A percentile compares a stretch with the other conserved stretches of the same genome.
phyloP scores from a whole-genome alignment of 2,329 filamentous ascomycete genomes.

The Cladosporium sp. region DNA sequence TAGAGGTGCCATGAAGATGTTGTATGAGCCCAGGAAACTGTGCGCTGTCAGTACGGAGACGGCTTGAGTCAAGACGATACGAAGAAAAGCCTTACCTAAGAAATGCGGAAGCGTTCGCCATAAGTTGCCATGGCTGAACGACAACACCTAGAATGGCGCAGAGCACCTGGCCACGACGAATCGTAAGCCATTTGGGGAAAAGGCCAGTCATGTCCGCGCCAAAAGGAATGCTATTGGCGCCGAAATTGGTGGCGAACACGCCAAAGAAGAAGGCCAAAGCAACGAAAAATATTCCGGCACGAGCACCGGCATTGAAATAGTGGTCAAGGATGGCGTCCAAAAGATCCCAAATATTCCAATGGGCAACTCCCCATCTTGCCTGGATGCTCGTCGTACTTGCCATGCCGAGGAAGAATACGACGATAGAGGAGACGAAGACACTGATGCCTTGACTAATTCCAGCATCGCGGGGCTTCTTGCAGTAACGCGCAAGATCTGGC shows the following conservation, averaged over 20 bases:
- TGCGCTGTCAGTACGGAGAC: slow-evolving; percentile 15
- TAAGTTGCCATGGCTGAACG: slow-evolving; percentile 80
- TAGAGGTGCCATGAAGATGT: slow-evolving; percentile 39
- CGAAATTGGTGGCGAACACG: slow-evolving; percentile 43
- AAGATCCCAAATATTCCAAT: slow-evolving; percentile 32
- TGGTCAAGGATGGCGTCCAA: slow-evolving; percentile 29
- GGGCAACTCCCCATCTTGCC: slow-evolving; percentile 33
- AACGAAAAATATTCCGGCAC: slow-evolving; percentile 45
- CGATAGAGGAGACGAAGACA: slow-evolving; percentile 36
- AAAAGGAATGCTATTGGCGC: slow-evolving; percentile 48
- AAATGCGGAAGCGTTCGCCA: slow-evolving; percentile 36
- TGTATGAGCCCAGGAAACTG: slow-evolving; percentile 39
- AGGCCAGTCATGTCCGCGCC: slow-evolving; percentile 50
- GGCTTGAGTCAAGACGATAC: not conserved
- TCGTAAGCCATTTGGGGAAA: slow-evolving; percentile 53
- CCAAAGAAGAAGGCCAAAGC: slow-evolving; percentile 41
- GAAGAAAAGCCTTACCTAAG: not conserved
- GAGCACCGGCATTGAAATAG: slow-evolving; percentile 36
- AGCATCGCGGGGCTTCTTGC: slow-evolving; percentile 32
- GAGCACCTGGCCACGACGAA: slow-evolving; percentile 80
- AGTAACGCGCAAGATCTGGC: slow-evolving; percentile 42
- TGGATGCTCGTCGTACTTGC: slow-evolving; percentile 40
- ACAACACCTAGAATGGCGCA: slow-evolving; percentile 72
- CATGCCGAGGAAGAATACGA: slow-evolving; percentile 41
- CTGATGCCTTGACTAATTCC: slow-evolving; percentile 34